Evolutionary conservation across 2,329 filamentous ascomycete species (phyloP), one percentile per base, ranked within the genome.

Genomic region (Cordyceps pruinosa): DNA sequence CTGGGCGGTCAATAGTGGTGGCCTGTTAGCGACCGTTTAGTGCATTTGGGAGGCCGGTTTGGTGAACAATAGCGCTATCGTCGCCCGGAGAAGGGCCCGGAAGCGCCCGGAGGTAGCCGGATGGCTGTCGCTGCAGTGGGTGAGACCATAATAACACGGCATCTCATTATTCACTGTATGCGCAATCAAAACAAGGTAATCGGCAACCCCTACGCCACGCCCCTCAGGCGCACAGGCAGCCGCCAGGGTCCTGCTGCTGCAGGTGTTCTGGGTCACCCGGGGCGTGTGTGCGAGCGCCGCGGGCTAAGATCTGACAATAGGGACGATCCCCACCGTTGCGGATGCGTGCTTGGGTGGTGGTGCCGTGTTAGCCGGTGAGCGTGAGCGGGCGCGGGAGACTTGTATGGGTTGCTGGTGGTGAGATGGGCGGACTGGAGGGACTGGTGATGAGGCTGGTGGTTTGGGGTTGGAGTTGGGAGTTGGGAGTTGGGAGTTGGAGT

Each of bases 271-370:
- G 47, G 47, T 28, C 28, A 23, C 17, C 19, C 19, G 25, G 46
- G 46, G 46, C 15, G 45, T 48, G 42, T 7, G 25, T 41, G 52
- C 52, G 52, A 56, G 34, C 52, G n/a, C 52, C 52, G 44, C 15
- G 26, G 32, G 53, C 53, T 56, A 56, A 56, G 53, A 56, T 56
- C 53, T 56, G 53, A 56, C 53, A 21, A 45, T 45, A 23, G 44
- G 30, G 45, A 25, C n/a, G 53, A 56, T 49, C 45, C 28, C 53
- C 53, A 56, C 53, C 34, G 21, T 56, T 56, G 45, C 34, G 44
- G 49, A 52, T 42, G 49, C 26, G 37, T 19, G 15, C n/a, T n/a
- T n/a, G n/a, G n/a, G n/a, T n/a, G n/a, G n/a, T 52, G 35, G 35
- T 56, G 53, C 53, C 53, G 53, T 56, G 44, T 49, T 56, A 56